Percentiles rank a stretch among this genome's conserved stretches.
phyloP scores from a whole-genome alignment of 2,329 filamentous ascomycete genomes.

The Saccharata proteae region DNA sequence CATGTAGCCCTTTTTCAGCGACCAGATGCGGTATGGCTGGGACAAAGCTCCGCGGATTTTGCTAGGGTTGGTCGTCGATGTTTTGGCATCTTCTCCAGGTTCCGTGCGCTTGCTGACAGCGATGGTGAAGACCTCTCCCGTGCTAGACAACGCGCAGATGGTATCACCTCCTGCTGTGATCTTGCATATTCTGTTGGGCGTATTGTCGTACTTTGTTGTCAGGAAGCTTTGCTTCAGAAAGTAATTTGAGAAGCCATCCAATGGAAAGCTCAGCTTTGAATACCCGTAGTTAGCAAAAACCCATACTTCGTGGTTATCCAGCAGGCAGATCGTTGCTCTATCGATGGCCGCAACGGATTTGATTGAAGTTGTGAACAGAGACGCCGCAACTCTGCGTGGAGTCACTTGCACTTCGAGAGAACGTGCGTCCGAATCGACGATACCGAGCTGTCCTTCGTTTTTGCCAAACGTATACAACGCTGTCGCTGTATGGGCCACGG shows the following conservation, averaged over 20 bases:
- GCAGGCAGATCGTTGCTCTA: conserved; percentile 70
- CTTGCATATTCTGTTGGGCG: conserved; percentile 57
- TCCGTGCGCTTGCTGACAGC: conserved; percentile 60
- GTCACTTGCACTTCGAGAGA: conserved; percentile 73
- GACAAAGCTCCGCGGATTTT: conserved; percentile 81
- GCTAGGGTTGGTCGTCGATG: conserved; percentile 82
- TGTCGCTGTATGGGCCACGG: conserved; percentile 69
- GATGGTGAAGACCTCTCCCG: conserved; percentile 81
- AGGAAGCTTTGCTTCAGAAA: conserved; percentile 55
- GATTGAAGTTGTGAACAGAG: conserved; percentile 62
- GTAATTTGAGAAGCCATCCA: conserved; percentile 60
- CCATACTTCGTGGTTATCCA: conserved; percentile 81
- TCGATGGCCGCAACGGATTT: conserved; percentile 78
- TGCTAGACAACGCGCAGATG: conserved; percentile 73
- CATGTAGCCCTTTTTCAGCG: conserved; percentile 69
- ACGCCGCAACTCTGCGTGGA: conserved; percentile 79
- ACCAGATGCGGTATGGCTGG: conserved; percentile 73
- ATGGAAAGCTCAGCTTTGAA: conserved; percentile 74
- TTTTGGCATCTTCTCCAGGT: conserved; percentile 39
- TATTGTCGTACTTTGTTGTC: conserved; percentile 51
- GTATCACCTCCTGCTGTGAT: conserved; percentile 81
- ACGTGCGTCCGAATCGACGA: conserved; percentile 89
- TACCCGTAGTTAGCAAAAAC: conserved; percentile 95
- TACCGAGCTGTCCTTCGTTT: conserved; percentile 83
- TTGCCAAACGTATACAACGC: conserved; percentile 91